These are phyloP conservation scores for Cyberlindnera bimundalis DNA, from an alignment of 805 yeast genomes.

Conservation along the genomic window DNA sequence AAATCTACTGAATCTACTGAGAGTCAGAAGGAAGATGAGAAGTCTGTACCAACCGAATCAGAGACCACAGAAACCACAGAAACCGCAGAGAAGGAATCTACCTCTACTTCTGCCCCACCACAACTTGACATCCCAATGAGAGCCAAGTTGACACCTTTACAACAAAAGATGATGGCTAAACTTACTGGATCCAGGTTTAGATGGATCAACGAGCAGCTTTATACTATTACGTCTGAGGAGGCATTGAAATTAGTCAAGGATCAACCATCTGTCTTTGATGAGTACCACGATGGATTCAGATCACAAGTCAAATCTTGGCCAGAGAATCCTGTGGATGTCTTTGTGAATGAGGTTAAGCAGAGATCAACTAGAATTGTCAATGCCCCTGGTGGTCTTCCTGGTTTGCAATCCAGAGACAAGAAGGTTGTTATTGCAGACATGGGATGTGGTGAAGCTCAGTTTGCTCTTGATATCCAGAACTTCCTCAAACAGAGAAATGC, in stretches of 20 bases:
- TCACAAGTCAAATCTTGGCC: slow-evolving; percentile 98
- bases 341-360: slow-evolving; percentile 64
- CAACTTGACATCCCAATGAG: slow-evolving; percentile 25
- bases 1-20: slow-evolving; percentile 3
- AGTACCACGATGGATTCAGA: slow-evolving; percentile 92
- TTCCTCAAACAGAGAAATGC: slow-evolving; percentile 38
- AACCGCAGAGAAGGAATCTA: slow-evolving; percentile 5
- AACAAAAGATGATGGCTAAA: slow-evolving; percentile 93
- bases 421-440: slow-evolving; percentile 88
- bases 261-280: slow-evolving; percentile 88
- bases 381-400: slow-evolving; percentile 96
- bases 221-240: slow-evolving; percentile 74
- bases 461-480: slow-evolving; percentile 62
- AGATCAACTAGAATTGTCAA: slow-evolving; percentile 66
- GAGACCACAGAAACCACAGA: no score
- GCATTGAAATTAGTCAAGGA: slow-evolving; percentile 71
- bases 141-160: slow-evolving; percentile 75
- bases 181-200: slow-evolving; percentile 93
- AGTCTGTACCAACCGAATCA: slow-evolving; percentile 1
- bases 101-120: slow-evolving; percentile 15
- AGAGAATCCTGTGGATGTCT: slow-evolving; percentile 93
- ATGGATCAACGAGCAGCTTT: slow-evolving; percentile 97
- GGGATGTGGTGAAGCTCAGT: slow-evolving; percentile 98
- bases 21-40: not conserved
- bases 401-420: slow-evolving; percentile 40